Base-by-base conservation (phyloP, 2,329 filamentous ascomycete genomes). In the Trichoderma harzianum region DNA sequence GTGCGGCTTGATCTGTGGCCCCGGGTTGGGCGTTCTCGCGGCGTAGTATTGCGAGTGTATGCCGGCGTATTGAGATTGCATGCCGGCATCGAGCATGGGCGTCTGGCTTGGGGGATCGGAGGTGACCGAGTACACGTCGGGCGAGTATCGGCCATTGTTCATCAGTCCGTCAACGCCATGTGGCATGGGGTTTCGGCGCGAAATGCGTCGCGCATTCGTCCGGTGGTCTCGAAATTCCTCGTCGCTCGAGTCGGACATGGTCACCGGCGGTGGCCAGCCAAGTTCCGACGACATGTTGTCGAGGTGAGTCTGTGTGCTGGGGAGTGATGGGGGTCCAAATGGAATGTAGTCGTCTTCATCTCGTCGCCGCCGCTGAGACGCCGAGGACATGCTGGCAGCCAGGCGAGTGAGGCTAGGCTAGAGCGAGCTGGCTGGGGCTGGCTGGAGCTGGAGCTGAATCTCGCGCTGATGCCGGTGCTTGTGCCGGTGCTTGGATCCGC, bases 1-100 rank as follows among this genome's bases (percentile, higher is more conserved):
- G 71, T 83, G 82, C 11, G 82, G 82, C 24, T 62, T 61, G 28
- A 69, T 39, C n/a, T 62, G 57, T 5, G 67, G 67, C 6, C 67
- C 67, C 2, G 67, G 28, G 5, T 43, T 58, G 16, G 55, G 67
- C 24, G 43, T 62, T 28, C 67, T 53, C 28, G 55, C 8, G n/a
- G 66, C 57, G 57, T 61, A 62, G 57, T 69, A 69, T 26, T 69
- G 67, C n/a, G 67, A 69, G 58, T 69, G 28, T n/a, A 47, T n/a
- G 7, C 67, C 67, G 11, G 55, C 67, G 55, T 58, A 69, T 53
- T 69, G 67, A 14, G 67, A 69, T 30, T 51, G 57, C 28, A 69
- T 24, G 28, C 67, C 67, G n/a, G 55, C 67, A 6, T 58, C 67
- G n/a, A 34, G 32, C 67, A 69, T 69, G 8, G 67, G 55, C 28